Evolutionary conservation across 495 filamentous ascomycete species (phyloP), one percentile per base, ranked within the genome.

Genomic region (Entonaema liquescens): DNA sequence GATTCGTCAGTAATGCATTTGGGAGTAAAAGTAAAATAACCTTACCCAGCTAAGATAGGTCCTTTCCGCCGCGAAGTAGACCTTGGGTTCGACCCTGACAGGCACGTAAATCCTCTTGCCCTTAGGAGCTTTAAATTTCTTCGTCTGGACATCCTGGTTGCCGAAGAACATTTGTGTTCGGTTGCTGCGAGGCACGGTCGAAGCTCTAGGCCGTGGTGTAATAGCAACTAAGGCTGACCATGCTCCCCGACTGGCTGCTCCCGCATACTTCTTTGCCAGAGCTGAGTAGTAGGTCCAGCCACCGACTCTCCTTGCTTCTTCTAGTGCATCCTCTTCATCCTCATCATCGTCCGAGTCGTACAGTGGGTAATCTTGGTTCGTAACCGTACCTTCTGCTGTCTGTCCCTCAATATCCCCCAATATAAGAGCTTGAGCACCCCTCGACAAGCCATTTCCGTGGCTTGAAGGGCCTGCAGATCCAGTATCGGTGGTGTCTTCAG

Each of bases 31-130:
- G 19, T 19, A 21, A 13, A 47, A 50, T 6, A 4, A 79, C 85
- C 85, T 75, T 81, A 89, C 87, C 95, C 95, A 99, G 38, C 93
- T 91, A 67, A 99, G 86, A 80, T 97, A 99, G 12, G 95, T 99
- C 65, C 95, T 88, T 77, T 99, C 95, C 7, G 93, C 93, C 25
- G 95, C 95, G 71, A 99, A 97, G 79, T 94, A 96, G 67, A 99
- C 95, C 79, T 99, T 99, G 2, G 95, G 95, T 81, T 99, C 95
- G 52, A 99, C 93, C 58, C 95, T 89, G 47, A 98, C 90, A 29
- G 94, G 95, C 23, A 99, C 95, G 69, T 97, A 93, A 72, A 99
- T 99, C 73, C 83, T 87, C 79, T 98, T 98, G 23, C 94, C 94
- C 77, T 90, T 91, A 8, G 95, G 95, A 19, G 95, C 95, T 71